Conservation (phyloP, 176 grass and related monocot species). For the Lolium multiflorum region DNA sequence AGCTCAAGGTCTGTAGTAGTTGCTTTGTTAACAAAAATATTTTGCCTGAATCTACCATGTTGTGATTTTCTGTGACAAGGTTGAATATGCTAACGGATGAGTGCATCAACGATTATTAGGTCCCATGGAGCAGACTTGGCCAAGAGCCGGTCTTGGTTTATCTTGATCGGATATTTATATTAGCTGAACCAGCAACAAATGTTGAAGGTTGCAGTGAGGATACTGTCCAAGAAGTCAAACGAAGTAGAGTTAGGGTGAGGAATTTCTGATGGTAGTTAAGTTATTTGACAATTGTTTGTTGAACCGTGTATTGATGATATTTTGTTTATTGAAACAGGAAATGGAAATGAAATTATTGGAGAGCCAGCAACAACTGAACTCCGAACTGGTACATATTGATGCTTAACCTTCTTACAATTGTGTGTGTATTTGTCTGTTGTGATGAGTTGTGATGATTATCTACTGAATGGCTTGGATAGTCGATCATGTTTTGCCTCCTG, state of each 20-base stretch:
- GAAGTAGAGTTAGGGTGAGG: constrained; percentile 78
- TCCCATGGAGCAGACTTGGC: constrained; percentile 96
- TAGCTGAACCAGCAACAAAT: constrained; percentile 94
- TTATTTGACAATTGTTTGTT: constrained; percentile 30
- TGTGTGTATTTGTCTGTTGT: constrained; percentile 9
- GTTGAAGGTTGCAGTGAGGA: constrained; percentile 98
- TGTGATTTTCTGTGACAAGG: constrained; percentile 41
- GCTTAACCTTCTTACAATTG: constrained; percentile 10
- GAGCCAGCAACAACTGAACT: constrained; percentile 79
- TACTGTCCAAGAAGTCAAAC: constrained; percentile 93
- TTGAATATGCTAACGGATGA: constrained; percentile 34
- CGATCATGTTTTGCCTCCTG: constrained; percentile 29
- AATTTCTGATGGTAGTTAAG: constrained; percentile 31
- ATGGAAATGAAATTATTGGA: constrained; percentile 95
- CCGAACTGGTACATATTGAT: constrained; percentile 72
- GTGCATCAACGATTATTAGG: constrained; percentile 62
- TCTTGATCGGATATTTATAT: constrained; percentile 96
- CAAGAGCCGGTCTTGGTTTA: constrained; percentile 97
- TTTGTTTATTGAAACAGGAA: constrained; percentile 59
- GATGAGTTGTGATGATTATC: constrained; percentile 30
- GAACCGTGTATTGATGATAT: constrained; percentile 31
- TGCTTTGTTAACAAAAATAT: constrained; percentile 21
- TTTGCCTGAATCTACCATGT: constrained; percentile 18
- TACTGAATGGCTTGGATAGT: constrained; percentile 32
- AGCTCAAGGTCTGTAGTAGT: constrained; percentile 80